phyloP scores from a whole-genome alignment of 768 basidiomycete genomes.

The Leucosporidium yakuticum region DNA sequence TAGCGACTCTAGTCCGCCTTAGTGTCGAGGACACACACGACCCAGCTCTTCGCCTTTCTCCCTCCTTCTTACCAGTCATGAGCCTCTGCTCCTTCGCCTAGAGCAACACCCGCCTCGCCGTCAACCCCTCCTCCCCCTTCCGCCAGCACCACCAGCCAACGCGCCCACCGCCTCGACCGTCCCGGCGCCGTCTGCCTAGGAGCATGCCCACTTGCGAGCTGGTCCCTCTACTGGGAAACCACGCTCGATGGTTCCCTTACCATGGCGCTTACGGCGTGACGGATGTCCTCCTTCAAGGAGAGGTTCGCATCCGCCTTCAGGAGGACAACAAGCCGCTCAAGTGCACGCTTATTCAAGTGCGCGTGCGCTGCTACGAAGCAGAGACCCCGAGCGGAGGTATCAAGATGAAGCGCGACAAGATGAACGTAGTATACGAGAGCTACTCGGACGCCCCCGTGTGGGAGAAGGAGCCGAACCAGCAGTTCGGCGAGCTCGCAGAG shows the following conservation, averaged over 20 bases:
- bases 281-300: constrained; percentile 70
- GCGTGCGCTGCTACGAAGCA: constrained; percentile 78
- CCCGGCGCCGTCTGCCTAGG: too few relatives aligned
- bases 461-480: constrained; percentile 44
- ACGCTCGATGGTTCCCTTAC: constrained; percentile 66
- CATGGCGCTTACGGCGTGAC: constrained; percentile 74
- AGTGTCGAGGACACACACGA: too few relatives aligned
- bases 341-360: constrained; percentile 62
- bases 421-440: not conserved
- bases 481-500: constrained; percentile 59
- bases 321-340: constrained; percentile 62
- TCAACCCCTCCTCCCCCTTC: too few relatives aligned
- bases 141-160: too few relatives aligned
- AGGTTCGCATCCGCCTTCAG: constrained; percentile 66
- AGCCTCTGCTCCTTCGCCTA: too few relatives aligned
- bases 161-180: too few relatives aligned
- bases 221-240: constrained; percentile 49
- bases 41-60: too few relatives aligned
- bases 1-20: too few relatives aligned
- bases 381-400: constrained; percentile 50
- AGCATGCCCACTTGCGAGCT: too few relatives aligned
- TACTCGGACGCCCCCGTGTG: not conserved
- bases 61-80: too few relatives aligned
- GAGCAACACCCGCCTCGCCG: too few relatives aligned
- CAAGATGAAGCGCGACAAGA: constrained; percentile 46